phyloP scores from a whole-genome alignment of 176 grass and related monocot genomes.

The Oryza officinalis region DNA sequence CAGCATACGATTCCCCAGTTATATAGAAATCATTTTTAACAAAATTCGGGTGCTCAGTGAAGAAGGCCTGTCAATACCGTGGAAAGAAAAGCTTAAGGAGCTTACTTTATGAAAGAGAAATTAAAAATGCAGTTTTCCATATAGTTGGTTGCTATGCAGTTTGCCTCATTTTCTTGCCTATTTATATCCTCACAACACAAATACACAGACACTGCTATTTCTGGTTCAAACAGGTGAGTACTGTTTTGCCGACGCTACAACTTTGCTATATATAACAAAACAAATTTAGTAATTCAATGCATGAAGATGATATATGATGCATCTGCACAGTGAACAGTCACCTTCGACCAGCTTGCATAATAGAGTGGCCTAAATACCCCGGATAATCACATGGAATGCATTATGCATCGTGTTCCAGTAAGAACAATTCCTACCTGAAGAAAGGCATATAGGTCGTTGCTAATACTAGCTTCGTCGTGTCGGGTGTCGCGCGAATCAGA shows the following conservation, averaged over 20 bases:
- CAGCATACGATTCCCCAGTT: slow-evolving; percentile 88
- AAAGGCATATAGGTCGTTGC: slow-evolving; percentile 83
- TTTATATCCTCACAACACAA: neutral
- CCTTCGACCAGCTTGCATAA: neutral
- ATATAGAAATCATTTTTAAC: slow-evolving; percentile 81
- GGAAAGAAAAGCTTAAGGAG: slow-evolving; percentile 7
- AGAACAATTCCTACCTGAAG: slow-evolving; percentile 61
- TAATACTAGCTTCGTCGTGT: slow-evolving; percentile 71
- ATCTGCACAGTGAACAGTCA: neutral
- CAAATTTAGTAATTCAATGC: neutral
- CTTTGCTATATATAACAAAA: neutral
- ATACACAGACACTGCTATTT: neutral
- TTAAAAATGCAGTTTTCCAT: too few species aligned
- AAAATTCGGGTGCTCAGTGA: slow-evolving; percentile 63
- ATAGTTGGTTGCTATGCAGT: too few species aligned
- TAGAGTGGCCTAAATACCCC: too few species aligned
- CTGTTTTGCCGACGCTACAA: neutral
- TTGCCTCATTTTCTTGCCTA: neutral
- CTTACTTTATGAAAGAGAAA: neutral
- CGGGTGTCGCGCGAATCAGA: slow-evolving; percentile 68
- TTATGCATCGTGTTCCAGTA: neutral
- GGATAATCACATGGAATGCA: too few species aligned
- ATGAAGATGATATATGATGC: neutral
- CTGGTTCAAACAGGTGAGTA: neutral
- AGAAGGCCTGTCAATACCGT: slow-evolving; percentile 59